Conservation (phyloP, 2,329 filamentous ascomycete genomes). For the Ceratocystis cubensis region DNA sequence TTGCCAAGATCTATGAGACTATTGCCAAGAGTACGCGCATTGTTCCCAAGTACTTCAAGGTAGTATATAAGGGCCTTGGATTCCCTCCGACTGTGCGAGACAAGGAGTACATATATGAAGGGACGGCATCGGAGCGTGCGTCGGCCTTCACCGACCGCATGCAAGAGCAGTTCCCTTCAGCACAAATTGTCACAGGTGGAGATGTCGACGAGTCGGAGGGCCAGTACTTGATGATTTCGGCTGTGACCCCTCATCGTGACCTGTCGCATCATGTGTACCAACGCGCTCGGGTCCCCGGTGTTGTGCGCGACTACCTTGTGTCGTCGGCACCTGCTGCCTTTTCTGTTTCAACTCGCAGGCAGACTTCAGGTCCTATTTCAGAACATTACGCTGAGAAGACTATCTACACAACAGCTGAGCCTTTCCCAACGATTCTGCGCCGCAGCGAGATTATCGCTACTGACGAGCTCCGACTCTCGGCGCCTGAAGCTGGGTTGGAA, state of each 20-base stretch:
- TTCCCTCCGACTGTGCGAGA: conserved; percentile 72
- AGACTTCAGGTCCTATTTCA: conserved; percentile 53
- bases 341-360: conserved; percentile 60
- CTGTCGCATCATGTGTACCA: conserved; percentile 74
- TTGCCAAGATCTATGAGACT: conserved; percentile 82
- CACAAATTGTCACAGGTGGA: conserved; percentile 61
- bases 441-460: conserved; percentile 70
- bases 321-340: conserved; percentile 67
- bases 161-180: conserved; percentile 78
- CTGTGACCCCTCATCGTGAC: conserved; percentile 72
- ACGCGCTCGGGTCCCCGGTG: conserved; percentile 67
- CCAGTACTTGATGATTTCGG: conserved; percentile 73
- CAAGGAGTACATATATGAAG: conserved; percentile 88
- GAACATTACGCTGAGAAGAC: conserved; percentile 75
- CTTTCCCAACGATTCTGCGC: conserved; percentile 82
- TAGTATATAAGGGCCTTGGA: conserved; percentile 77
- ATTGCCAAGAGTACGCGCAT: conserved; percentile 70
- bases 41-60: conserved; percentile 79
- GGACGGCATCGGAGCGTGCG: conserved; percentile 60
- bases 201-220: conserved; percentile 72
- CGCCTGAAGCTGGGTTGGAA: conserved; percentile 80
- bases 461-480: conserved; percentile 53
- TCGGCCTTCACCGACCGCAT: conserved; percentile 79
- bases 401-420: conserved; percentile 68
- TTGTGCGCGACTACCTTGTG: conserved; percentile 76